Percentiles rank a stretch among this genome's conserved stretches.
Evolutionary conservation across 2,329 filamentous ascomycete genomes (phyloP).

Genomic region (Fusarium zealandicum): DNA sequence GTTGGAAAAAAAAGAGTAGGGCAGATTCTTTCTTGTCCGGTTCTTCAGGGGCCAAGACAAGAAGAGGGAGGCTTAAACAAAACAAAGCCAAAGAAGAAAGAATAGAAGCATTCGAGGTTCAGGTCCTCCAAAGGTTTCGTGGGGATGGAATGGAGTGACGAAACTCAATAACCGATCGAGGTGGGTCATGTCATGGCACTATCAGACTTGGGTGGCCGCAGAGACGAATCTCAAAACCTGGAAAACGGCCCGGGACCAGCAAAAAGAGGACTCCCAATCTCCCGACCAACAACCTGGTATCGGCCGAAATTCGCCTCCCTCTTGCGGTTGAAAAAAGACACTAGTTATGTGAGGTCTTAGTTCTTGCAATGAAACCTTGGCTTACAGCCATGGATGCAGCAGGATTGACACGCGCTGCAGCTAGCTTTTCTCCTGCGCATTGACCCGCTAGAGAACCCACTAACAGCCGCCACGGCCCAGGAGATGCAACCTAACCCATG

Average conservation of each 20-base stretch:
- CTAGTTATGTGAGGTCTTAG: constrained; percentile 3
- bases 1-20: constrained; percentile 2
- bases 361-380: constrained; percentile 26
- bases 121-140: constrained; percentile 29
- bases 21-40: constrained; percentile 2
- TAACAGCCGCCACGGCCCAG: constrained; percentile 22
- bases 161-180: constrained; percentile 36
- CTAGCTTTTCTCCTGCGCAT: constrained; percentile 22
- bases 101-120: constrained; percentile 32
- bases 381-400: constrained; percentile 12
- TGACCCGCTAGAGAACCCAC: constrained; percentile 26
- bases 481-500: constrained; percentile 20
- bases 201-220: constrained; percentile 33
- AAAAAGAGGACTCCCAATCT: neutral
- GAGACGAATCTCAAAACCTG: constrained; percentile 1
- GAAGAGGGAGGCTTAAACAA: constrained; percentile 24
- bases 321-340: neutral
- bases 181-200: constrained; percentile 38
- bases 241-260: neutral
- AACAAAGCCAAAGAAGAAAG: constrained; percentile 9
- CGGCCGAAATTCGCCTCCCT: neutral
- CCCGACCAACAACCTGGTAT: neutral
- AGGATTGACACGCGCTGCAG: constrained; percentile 17
- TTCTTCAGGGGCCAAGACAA: neutral
- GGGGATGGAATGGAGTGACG: constrained; percentile 40